Base-by-base conservation (phyloP, 1,139 yeast species). In the Insectozyma bohioensis region DNA sequence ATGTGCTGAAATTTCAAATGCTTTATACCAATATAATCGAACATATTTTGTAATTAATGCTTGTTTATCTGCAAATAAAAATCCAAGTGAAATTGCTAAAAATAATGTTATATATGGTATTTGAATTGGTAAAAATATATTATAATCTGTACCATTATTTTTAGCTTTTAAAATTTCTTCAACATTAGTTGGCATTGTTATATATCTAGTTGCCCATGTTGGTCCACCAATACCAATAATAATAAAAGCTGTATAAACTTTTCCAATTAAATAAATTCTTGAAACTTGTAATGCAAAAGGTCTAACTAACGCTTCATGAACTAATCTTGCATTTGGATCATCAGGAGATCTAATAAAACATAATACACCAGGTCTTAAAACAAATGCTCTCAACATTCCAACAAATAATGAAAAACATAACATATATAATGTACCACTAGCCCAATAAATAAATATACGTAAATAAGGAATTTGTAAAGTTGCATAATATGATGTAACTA, bases 311-410 rank as follows among this genome's bases (percentile, higher is more conserved):
- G 95, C 94, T 52, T 90, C 96, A 45, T 87, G 92, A 28, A 92
- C 74, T n/a, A 94, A 75, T 42, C 92, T 78, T 26, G 88, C 81
- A 47, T 87, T 84, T 19, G 95, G 96, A 52, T 92, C 97, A 47
- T 90, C 96, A 2, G 97, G 96, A 20, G 95, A 88, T 43, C 96
- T 72, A 37, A 94, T 85, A 60, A 94, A 92, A 57, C 79, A 92
- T 27, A 92, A 64, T 3, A 87, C 95, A 5, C 98, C 99, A 0
- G 86, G 82, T 35, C 99, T 75, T 45, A 92, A 72, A 26, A 88
- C 80, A 36, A 67, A 62, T 26, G 73, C 65, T 42, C 98, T 71
- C 21, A 83, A 72, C 87, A 88, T 82, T 5, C 95, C 86, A 23
- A 92, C 90, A 58, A 79, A 92, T 31, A 84, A 63, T 1, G 97